Evolutionary conservation across 1,284 basidiomycete species (phyloP), one percentile per base, ranked within the genome.

Genomic region (Cryptococcus depauperatus): DNA sequence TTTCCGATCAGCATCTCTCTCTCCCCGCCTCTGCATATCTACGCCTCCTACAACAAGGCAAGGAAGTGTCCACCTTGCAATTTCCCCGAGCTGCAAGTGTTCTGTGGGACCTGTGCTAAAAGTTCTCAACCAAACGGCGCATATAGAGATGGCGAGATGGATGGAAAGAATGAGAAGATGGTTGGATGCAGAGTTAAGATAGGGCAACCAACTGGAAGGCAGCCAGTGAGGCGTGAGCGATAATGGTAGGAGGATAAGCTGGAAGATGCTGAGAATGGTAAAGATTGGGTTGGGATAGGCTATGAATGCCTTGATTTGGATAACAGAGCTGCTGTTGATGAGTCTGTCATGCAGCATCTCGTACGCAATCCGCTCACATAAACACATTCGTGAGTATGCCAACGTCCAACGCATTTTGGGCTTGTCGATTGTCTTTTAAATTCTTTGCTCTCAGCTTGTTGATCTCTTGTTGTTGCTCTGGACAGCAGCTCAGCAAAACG

Each of bases 391-490:
- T 49, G 21, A 54, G 30, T 11, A 68, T 53, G n/a, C 60, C 56
- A 5, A 55, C 30, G 43, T 68, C 63, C 16, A 66, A 54, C 11
- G 48, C 48, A 26, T 48, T 49, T 19, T 58, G 52, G 14, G 53
- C 51, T 19, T 50, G 50, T 14, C 39, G 32, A 37, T 59, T 62
- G 43, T 60, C 51, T n/a, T 21, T 25, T 2, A 37, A 47, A 21
- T 61, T 58, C 52, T 57, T 57, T 13, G 26, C 19, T 25, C 54
- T 37, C n/a, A 68, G 40, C 2, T 46, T 19, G 13, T 27, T 23
- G 44, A 68, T 66, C 51, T 63, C 58, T 6, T 50, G 46, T 7
- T 64, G 63, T 49, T 68, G 66, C 38, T 62, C 64, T 66, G 43
- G 9, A 13, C 13, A 23, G 21, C 1, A 32, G 44, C 11, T 44